Evolutionary conservation across 2,329 filamentous ascomycete species (phyloP), one percentile per base, ranked within the genome.

Genomic region (Diaporthe eres): DNA sequence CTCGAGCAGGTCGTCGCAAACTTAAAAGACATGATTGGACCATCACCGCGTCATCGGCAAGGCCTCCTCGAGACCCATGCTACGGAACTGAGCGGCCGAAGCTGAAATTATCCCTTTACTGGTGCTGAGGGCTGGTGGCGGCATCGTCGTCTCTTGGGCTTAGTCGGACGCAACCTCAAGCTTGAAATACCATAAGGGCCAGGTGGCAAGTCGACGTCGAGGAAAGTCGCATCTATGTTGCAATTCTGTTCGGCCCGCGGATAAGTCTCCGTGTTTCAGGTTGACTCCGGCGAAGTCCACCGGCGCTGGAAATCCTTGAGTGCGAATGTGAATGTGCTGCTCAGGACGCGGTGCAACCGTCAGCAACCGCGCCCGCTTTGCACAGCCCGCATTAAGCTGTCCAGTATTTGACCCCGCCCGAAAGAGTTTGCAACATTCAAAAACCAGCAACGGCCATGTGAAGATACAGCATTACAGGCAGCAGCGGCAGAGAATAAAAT

Each of bases 351-450:
- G 65, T 68, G 65, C 34, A 39, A 68, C 65, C 47, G 65, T 68
- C 65, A 68, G 65, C 65, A 68, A 31, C 12, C 31, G n/a, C 49
- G 65, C 65, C 65, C 65, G 65, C 65, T 68, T 10, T 53, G 65
- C 65, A 25, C 31, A 68, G 65, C 65, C 65, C 65, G 65, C 65
- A 53, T 17, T 42, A 25, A 53, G 34, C 44, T 67, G 61, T 67
- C 61, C 28, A 51, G 61, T 5, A 3, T 49, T 15, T 49, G 22
- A 25, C 28, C 44, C 42, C 61, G 34, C 44, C 44, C n/a, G 17
- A 6, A 2, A n/a, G 60, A 8, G 5, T 31, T 47, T 47, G 22
- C 19, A 17, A 31, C 60, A 31, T 22, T 31, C 4, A 28, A 22
- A 22, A 28, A 13, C 2, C 60, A 65, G 60, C 39, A 47, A 22